Conservation (phyloP, 768 basidiomycete genomes). For the Podaxis carcinomalis region DNA sequence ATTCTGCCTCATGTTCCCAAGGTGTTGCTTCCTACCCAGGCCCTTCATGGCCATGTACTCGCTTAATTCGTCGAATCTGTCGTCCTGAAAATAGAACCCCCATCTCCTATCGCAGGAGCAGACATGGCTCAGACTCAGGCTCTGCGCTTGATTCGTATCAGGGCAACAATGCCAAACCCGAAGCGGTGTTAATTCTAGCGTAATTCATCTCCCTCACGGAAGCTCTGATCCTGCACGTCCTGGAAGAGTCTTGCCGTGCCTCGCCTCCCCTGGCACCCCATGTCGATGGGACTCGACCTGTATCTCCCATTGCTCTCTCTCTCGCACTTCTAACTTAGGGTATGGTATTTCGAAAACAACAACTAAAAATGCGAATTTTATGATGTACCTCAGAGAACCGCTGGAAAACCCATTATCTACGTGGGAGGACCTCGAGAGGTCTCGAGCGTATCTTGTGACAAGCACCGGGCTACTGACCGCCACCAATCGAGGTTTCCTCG, state of each 20-base stretch:
- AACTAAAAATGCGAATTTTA: no score
- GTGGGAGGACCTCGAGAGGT: background rate
- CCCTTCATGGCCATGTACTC: background rate
- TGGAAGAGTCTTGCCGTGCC: no score
- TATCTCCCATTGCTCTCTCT: no score
- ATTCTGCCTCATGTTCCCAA: background rate
- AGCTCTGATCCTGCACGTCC: no score
- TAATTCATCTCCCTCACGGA: no score
- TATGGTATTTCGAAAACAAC: no score
- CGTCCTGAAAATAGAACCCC: no score
- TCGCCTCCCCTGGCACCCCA: no score
- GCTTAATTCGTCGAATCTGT: background rate
- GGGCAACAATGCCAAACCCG: background rate
- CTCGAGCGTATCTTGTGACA: background rate
- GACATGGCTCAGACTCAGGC: background rate
- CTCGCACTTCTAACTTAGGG: no score
- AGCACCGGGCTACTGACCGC: background rate
- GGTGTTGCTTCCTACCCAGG: background rate
- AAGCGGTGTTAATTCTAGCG: no score
- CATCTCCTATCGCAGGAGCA: background rate
- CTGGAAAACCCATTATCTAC: background rate
- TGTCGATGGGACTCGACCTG: no score
- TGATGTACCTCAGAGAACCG: background rate
- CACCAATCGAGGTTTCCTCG: background rate
- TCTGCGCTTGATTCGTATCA: background rate